Evolutionary conservation across 768 basidiomycete genomes (phyloP).

Genomic region (Pisolithus orientalis): DNA sequence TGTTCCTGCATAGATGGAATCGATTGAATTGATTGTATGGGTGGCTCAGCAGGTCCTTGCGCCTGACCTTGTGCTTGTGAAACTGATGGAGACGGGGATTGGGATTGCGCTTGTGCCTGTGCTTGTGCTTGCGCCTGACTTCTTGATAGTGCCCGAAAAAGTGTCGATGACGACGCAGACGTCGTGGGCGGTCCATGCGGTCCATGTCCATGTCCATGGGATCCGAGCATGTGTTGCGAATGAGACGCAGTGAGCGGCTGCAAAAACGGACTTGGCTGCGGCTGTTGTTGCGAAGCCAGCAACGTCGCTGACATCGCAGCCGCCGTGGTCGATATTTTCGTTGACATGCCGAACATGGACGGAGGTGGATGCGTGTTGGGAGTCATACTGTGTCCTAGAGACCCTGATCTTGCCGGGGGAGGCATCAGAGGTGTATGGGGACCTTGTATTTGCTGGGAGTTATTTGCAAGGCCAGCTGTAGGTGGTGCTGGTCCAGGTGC

Average conservation of each 20-base stretch:
- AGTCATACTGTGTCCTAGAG: constrained; percentile 22
- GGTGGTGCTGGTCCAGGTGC: constrained; percentile 6
- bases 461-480: constrained; percentile 1
- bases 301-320: constrained; percentile 10
- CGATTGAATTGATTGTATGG: constrained; percentile 1
- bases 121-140: constrained; percentile 2
- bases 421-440: constrained; percentile 6
- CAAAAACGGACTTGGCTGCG: constrained; percentile 26
- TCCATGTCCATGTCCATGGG: no score
- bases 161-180: constrained; percentile 16
- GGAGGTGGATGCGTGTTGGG: constrained; percentile 27
- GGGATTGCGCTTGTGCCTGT: not conserved
- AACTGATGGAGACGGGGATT: not conserved
- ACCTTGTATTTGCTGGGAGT: constrained; percentile 2
- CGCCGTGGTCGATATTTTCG: constrained; percentile 7
- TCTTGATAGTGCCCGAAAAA: constrained; percentile 20
- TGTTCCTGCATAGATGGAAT: not conserved
- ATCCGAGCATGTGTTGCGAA: not conserved
- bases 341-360: constrained; percentile 12
- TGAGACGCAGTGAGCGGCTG: constrained; percentile 14
- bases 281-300: constrained; percentile 15
- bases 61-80: not conserved
- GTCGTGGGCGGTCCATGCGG: constrained; percentile 8
- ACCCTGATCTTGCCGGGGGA: constrained; percentile 13
- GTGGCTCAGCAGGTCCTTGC: not conserved